phyloP scores from a whole-genome alignment of 371 early-diverging fungal species.

The Saksenaea vasiformis region DNA sequence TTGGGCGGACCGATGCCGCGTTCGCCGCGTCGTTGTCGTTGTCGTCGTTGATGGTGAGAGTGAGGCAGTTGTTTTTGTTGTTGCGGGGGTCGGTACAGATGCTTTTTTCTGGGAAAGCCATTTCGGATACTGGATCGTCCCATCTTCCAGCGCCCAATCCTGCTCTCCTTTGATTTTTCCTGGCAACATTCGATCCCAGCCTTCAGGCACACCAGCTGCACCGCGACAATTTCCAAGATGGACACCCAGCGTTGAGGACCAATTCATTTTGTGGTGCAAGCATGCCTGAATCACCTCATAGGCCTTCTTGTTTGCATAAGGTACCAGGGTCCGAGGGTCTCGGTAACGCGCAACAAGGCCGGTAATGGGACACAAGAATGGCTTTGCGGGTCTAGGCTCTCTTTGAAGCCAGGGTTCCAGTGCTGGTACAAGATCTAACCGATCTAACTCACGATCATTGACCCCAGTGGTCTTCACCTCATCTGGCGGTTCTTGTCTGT shows the following conservation, averaged over 20 bases:
- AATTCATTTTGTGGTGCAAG: conserved; percentile 35
- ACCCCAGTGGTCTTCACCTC: conserved; percentile 16
- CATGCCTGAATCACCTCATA: conserved; percentile 51
- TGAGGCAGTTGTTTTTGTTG: too few relatives aligned
- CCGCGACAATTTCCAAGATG: conserved; percentile 32
- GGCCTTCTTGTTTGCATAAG: conserved; percentile 66
- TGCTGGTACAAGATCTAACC: conserved; percentile 33
- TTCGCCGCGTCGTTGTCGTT: neutral
- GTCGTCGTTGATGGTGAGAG: neutral
- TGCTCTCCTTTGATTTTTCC: conserved; percentile 9
- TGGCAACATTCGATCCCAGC: conserved; percentile 24
- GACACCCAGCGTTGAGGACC: conserved; percentile 40
- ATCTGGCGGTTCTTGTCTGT: neutral
- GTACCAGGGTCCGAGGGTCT: conserved; percentile 63
- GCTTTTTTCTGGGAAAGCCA: conserved; percentile 6
- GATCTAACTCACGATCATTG: conserved; percentile 38
- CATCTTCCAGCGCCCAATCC: conserved; percentile 6
- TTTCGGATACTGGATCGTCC: conserved; percentile 4
- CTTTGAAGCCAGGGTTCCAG: conserved; percentile 35
- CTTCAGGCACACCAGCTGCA: conserved; percentile 44
- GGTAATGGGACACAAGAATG: conserved; percentile 62
- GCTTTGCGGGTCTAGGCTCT: conserved; percentile 34
- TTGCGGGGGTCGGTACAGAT: neutral
- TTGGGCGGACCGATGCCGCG: neutral
- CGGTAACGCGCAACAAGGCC: conserved; percentile 68